phyloP scores from a whole-genome alignment of 768 basidiomycete species.

The Myochromella boudieri region DNA sequence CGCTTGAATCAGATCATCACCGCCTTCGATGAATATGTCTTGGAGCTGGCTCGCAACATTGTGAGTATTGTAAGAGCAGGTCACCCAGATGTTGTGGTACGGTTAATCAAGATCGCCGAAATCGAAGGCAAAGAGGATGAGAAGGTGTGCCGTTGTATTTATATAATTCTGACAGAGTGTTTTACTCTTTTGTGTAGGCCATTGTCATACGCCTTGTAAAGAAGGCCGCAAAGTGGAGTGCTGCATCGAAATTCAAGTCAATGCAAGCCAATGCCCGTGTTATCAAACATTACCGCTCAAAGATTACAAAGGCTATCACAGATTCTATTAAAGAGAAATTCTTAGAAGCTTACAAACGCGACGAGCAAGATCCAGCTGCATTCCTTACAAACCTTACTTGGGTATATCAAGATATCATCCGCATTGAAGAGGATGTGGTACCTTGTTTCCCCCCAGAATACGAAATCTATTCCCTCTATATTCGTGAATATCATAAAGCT shows the following conservation, averaged over 20 bases:
- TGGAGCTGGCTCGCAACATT: conserved; percentile 75
- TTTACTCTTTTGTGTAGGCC: conserved; percentile 57
- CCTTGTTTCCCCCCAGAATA: conserved; percentile 92
- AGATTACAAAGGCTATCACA: conserved; percentile 77
- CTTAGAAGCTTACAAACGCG: conserved; percentile 60
- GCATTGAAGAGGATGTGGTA: conserved; percentile 87
- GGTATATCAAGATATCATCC: conserved; percentile 94
- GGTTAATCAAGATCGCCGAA: conserved; percentile 90
- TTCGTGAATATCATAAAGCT: conserved; percentile 89
- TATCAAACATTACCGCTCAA: conserved; percentile 94
- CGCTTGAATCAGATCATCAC: conserved; percentile 77
- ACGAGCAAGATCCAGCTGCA: conserved; percentile 60
- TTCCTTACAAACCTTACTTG: conserved; percentile 83
- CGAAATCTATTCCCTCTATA: conserved; percentile 79
- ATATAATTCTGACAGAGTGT: background rate
- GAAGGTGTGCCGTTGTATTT: conserved; percentile 54
- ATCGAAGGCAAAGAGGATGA: conserved; percentile 92
- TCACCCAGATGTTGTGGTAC: conserved; percentile 84
- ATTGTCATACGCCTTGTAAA: conserved; percentile 93
- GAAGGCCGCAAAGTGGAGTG: conserved; percentile 89
- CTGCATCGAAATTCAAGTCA: conserved; percentile 90
- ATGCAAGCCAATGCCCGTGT: conserved; percentile 91
- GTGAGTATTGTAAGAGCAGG: conserved; percentile 78
- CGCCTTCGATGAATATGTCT: conserved; percentile 83
- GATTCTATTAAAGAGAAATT: conserved; percentile 76